Evolutionary conservation across 2,329 filamentous ascomycete genomes (phyloP).

Genomic region (Cladosporium halotolerans): DNA sequence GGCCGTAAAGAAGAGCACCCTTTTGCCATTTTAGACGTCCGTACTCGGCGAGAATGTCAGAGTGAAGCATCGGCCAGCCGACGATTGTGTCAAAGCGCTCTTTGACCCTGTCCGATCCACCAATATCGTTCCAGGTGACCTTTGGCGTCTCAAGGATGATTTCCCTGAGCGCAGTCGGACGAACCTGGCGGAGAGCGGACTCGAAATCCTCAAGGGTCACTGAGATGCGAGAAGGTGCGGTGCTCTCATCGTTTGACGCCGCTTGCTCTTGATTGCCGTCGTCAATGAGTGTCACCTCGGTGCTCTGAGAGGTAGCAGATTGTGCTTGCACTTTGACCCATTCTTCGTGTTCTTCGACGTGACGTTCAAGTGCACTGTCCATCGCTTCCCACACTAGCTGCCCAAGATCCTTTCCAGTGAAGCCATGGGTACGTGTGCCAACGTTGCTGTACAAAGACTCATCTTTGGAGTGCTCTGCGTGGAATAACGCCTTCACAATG

Average conservation of each 20-base stretch:
- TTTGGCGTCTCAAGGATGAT: conserved; percentile 83
- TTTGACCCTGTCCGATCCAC: conserved; percentile 61
- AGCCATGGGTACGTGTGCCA: conserved; percentile 76
- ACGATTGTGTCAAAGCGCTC: conserved; percentile 50
- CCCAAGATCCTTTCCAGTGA: conserved; percentile 71
- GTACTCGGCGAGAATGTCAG: conserved; percentile 45
- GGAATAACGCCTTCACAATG: conserved; percentile 60
- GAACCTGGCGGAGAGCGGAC: conserved; percentile 60
- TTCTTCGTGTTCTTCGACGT: conserved; percentile 27
- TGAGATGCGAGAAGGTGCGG: background rate
- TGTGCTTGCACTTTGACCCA: conserved; percentile 13
- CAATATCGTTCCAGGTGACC: conserved; percentile 80
- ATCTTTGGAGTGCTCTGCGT: conserved; percentile 43
- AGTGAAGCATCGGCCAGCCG: conserved; percentile 52
- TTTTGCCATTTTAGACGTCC: conserved; percentile 58
- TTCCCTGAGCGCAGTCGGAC: conserved; percentile 80
- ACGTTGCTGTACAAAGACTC: conserved; percentile 49
- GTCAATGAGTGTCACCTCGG: conserved; percentile 13
- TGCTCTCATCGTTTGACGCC: background rate
- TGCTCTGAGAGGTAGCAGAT: background rate
- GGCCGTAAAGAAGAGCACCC: conserved; percentile 82
- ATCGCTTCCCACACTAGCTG: conserved; percentile 54
- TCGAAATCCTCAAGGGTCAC: conserved; percentile 50
- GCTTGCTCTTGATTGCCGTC: conserved; percentile 2
- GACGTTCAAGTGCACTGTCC: conserved; percentile 30